Conservation (phyloP, 2,329 filamentous ascomycete species). For the Nigrospora osmanthi region DNA sequence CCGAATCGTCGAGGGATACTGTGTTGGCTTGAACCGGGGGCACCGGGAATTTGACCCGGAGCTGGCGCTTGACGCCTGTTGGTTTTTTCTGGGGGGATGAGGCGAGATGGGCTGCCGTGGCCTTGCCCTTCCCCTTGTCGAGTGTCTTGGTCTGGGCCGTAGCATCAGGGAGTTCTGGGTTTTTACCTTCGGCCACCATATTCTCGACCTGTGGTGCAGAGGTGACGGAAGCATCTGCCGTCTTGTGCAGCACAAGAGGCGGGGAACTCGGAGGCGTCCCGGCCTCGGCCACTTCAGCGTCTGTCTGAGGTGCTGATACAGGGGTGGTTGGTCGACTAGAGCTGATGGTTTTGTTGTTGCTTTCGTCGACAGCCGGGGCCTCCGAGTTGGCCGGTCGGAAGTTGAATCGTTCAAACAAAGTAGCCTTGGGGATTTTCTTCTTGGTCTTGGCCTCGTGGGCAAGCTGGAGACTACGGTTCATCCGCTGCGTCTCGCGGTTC, state of each 20-base stretch:
- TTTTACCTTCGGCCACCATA: slow-evolving; percentile 13
- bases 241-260: slow-evolving; percentile 27
- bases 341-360: slow-evolving; percentile 34
- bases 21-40: slow-evolving; percentile 26
- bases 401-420: slow-evolving; percentile 79
- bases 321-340: slow-evolving; percentile 49
- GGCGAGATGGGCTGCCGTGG: slow-evolving; percentile 18
- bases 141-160: slow-evolving; percentile 23
- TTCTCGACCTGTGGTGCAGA: slow-evolving; percentile 3
- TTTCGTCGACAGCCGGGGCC: slow-evolving; percentile 9
- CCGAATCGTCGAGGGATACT: slow-evolving; percentile 22
- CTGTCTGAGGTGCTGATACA: slow-evolving; percentile 33
- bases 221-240: slow-evolving; percentile 3
- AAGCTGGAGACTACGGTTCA: slow-evolving; percentile 84
- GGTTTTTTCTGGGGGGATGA: slow-evolving; percentile 17
- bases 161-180: slow-evolving; percentile 28
- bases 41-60: slow-evolving; percentile 41
- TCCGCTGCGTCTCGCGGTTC: slow-evolving; percentile 85
- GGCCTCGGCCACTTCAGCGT: slow-evolving; percentile 40
- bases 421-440: slow-evolving; percentile 81
- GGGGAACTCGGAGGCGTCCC: slow-evolving; percentile 70
- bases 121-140: slow-evolving; percentile 57
- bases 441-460: slow-evolving; percentile 83
- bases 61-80: slow-evolving; percentile 31
- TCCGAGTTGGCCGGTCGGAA: slow-evolving; percentile 42